Evolutionary conservation across 305 asterid genomes (phyloP).

Genomic region (Solanum hybrid): DNA sequence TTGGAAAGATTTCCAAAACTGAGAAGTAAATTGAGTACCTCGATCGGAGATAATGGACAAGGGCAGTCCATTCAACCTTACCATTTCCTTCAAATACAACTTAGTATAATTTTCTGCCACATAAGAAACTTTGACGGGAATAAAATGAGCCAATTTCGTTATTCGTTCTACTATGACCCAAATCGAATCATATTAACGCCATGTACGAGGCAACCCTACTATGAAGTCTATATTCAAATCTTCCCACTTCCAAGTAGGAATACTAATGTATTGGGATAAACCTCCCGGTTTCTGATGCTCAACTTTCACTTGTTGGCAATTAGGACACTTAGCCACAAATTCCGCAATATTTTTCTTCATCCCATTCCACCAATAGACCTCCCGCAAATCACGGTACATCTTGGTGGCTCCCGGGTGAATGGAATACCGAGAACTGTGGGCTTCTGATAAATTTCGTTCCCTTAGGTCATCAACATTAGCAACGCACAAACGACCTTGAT

Average conservation of each 20-base stretch:
- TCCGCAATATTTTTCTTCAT: too few species aligned
- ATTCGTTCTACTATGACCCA: not conserved
- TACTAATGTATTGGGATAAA: not conserved
- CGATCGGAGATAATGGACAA: not conserved
- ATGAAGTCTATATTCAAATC: not conserved
- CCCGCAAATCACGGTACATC: too few species aligned
- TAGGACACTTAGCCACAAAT: not conserved
- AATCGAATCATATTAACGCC: not conserved
- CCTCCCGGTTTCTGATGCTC: not conserved
- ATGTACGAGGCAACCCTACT: not conserved
- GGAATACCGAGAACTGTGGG: too few species aligned
- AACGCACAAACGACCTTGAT: too few species aligned
- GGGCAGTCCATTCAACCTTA: not conserved
- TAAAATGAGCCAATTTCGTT: not conserved
- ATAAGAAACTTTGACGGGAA: not conserved
- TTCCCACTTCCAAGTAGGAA: not conserved
- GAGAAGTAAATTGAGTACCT: not conserved
- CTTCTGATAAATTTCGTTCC: too few species aligned
- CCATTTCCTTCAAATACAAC: not conserved
- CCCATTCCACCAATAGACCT: too few species aligned
- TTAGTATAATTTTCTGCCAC: not conserved
- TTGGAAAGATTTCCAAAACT: not conserved
- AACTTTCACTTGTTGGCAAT: not conserved
- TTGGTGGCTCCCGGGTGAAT: too few species aligned
- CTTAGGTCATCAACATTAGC: too few species aligned